A percentile compares a stretch with the other conserved stretches of the same genome.
Evolutionary conservation across 2,329 filamentous ascomycete genomes (phyloP).

Genomic region (Cladophialophora exuberans): DNA sequence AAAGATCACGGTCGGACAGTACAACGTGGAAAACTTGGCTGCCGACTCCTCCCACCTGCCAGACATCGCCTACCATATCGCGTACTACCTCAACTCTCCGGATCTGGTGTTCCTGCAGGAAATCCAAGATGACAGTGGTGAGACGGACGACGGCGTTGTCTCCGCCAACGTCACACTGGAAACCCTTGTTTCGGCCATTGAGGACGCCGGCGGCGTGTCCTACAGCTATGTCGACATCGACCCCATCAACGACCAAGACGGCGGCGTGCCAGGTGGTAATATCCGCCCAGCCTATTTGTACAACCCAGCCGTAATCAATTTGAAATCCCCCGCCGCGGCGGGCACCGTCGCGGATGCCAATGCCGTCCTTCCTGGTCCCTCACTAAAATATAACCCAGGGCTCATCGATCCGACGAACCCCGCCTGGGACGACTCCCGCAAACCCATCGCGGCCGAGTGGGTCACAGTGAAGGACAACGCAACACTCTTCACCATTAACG

Average conservation of each 20-base stretch:
- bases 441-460: slow-evolving; percentile 70
- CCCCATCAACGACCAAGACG: slow-evolving; percentile 64
- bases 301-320: slow-evolving; percentile 60
- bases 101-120: slow-evolving; percentile 72
- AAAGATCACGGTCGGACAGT: slow-evolving; percentile 66
- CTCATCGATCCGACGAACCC: slow-evolving; percentile 65
- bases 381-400: slow-evolving; percentile 70
- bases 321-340: slow-evolving; percentile 59
- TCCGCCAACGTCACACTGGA: slow-evolving; percentile 62
- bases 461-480: slow-evolving; percentile 54
- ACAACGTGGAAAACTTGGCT: slow-evolving; percentile 72
- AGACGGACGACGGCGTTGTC: slow-evolving; percentile 62
- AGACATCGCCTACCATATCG: slow-evolving; percentile 67
- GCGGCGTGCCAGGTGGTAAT: slow-evolving; percentile 70
- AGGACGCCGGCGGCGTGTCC: slow-evolving; percentile 52
- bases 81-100: slow-evolving; percentile 64
- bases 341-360: slow-evolving; percentile 60
- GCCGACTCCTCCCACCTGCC: slow-evolving; percentile 60
- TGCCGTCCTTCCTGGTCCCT: slow-evolving; percentile 60
- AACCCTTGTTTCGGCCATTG: slow-evolving; percentile 47
- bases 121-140: slow-evolving; percentile 68
- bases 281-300: slow-evolving; percentile 74
- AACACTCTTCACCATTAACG: slow-evolving; percentile 72
- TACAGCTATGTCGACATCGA: slow-evolving; percentile 66
- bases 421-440: slow-evolving; percentile 65